Evolutionary conservation across 2,329 filamentous ascomycete species (phyloP).

Genomic region (Sporothrix pallida): DNA sequence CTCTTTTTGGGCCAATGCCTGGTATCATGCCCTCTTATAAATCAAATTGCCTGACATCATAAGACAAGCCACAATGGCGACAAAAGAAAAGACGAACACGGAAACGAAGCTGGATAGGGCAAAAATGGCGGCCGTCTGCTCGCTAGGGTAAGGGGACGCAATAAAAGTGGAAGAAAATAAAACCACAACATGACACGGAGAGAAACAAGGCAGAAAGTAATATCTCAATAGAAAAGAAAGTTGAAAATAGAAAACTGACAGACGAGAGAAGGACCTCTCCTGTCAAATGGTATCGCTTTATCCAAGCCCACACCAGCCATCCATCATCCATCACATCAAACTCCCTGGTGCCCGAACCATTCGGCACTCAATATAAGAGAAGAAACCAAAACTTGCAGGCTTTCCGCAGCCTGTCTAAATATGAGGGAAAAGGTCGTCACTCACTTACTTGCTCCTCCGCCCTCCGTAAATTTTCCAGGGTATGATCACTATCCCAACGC

Average conservation of each 20-base stretch:
- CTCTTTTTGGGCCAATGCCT: too few relatives aligned
- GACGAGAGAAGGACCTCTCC: conserved; percentile 1
- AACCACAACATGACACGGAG: too few relatives aligned
- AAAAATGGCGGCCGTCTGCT: too few relatives aligned
- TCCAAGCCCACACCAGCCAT: neutral
- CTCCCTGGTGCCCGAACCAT: neutral
- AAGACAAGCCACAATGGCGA: too few relatives aligned
- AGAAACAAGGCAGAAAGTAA: too few relatives aligned
- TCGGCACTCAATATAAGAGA: neutral
- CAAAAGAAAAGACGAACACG: neutral
- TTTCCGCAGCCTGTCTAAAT: neutral
- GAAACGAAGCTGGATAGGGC: neutral
- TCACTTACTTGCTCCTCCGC: neutral
- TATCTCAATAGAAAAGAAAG: neutral
- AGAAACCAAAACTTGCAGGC: neutral
- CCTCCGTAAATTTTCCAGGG: conserved; percentile 1
- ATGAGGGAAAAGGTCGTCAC: neutral
- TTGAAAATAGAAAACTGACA: neutral
- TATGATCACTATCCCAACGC: neutral
- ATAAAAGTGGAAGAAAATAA: neutral
- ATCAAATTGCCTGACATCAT: too few relatives aligned
- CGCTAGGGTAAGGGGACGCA: neutral
- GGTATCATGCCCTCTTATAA: too few relatives aligned
- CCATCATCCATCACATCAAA: neutral
- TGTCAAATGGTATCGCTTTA: neutral